Conservation (phyloP, 169 alveolate species). For the Plasmodium gaboni region DNA sequence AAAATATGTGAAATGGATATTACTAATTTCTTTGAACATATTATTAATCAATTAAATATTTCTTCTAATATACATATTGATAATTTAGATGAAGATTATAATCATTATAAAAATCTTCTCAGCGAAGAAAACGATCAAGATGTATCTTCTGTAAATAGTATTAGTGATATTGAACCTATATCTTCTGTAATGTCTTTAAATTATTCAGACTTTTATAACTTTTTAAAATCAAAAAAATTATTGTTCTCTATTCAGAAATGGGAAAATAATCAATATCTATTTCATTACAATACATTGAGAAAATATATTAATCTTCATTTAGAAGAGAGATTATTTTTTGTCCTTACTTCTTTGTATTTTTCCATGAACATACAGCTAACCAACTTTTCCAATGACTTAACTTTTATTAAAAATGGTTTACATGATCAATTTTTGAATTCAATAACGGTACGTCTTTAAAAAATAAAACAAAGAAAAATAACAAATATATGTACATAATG, state of each 20-base stretch:
- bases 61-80: constrained; percentile 26
- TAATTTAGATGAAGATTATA: constrained; percentile 25
- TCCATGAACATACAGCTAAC: constrained; percentile 36
- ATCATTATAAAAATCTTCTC: constrained; percentile 11
- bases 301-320: constrained; percentile 58
- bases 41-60: constrained; percentile 21
- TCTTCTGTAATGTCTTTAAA: not conserved
- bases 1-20: constrained; percentile 68
- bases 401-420: constrained; percentile 9
- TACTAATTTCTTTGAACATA: constrained; percentile 4
- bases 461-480: not conserved
- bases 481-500: not conserved
- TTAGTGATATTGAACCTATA: not conserved
- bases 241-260: constrained; percentile 12
- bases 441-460: constrained; percentile 14
- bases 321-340: constrained; percentile 48
- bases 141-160: constrained; percentile 9
- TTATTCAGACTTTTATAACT: constrained; percentile 19
- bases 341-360: constrained; percentile 38
- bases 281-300: constrained; percentile 23
- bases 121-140: constrained; percentile 12
- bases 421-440: constrained; percentile 46
- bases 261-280: constrained; percentile 7
- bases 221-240: constrained; percentile 36
- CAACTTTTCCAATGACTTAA: constrained; percentile 9